These are phyloP conservation scores for Didymella exigua DNA, from an alignment of 2,329 filamentous ascomycete species.

Conservation along the genomic window DNA sequence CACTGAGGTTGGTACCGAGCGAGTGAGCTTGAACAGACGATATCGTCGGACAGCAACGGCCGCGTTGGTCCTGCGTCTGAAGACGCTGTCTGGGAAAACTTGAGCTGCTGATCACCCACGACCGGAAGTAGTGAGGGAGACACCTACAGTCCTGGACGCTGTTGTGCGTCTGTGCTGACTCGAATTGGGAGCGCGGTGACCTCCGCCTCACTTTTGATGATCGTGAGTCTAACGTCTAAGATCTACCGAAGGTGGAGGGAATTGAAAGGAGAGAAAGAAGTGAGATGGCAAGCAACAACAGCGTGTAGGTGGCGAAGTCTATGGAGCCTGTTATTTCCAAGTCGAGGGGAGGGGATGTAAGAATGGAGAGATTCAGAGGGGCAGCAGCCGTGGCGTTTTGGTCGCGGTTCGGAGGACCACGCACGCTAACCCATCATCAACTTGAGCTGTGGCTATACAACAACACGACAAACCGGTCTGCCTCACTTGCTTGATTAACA, in stretches of 20 bases:
- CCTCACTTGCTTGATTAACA: background rate
- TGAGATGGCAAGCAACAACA: too few relatives aligned
- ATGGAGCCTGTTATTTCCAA: too few relatives aligned
- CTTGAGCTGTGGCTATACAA: background rate
- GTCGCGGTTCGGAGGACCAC: background rate
- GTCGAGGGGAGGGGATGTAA: too few relatives aligned
- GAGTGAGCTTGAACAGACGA: background rate
- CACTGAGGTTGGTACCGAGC: background rate
- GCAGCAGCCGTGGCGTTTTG: background rate
- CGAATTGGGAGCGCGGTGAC: background rate
- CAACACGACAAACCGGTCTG: background rate
- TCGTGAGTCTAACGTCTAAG: background rate
- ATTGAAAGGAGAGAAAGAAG: too few relatives aligned
- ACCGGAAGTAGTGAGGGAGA: background rate
- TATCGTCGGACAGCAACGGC: background rate
- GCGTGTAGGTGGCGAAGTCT: too few relatives aligned
- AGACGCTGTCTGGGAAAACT: background rate
- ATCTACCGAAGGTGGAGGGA: background rate
- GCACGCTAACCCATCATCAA: background rate
- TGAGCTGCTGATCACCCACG: background rate
- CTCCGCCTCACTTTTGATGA: background rate
- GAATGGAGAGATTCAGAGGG: too few relatives aligned
- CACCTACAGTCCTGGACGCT: background rate
- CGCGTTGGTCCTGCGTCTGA: background rate
- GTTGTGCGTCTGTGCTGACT: background rate